These are phyloP conservation scores for Zychaea mexicana DNA, from an alignment of 371 early-diverging fungal genomes.

Conservation along the genomic window DNA sequence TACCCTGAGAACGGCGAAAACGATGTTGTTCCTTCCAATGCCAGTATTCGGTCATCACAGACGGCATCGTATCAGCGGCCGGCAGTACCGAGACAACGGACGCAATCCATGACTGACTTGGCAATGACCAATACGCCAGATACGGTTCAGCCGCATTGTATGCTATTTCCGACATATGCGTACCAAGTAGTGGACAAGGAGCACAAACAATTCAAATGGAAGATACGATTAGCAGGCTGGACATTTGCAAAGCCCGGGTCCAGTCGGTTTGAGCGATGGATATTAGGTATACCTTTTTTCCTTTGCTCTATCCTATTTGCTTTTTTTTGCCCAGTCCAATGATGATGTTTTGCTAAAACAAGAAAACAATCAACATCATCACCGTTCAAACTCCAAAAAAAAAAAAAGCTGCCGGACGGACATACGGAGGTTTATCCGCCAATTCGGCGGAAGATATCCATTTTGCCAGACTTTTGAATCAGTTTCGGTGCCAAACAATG, in stretches of 20 bases:
- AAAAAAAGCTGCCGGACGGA: constrained; percentile 44
- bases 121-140: constrained; percentile 17
- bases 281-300: too few species aligned
- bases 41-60: neutral
- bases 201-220: constrained; percentile 20
- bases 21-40: neutral
- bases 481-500: constrained; percentile 47
- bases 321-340: too few species aligned
- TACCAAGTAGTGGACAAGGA: constrained; percentile 13
- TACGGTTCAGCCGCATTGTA: constrained; percentile 34
- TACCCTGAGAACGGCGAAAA: neutral
- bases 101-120: constrained; percentile 26
- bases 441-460: constrained; percentile 44
- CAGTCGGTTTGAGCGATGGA: constrained; percentile 32
- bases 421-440: constrained; percentile 37
- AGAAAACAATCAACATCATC: too few species aligned
- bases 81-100: constrained; percentile 11
- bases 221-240: constrained; percentile 39
- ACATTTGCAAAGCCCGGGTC: constrained; percentile 42
- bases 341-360: too few species aligned
- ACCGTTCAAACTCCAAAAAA: too few species aligned
- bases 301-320: too few species aligned
- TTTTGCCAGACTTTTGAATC: constrained; percentile 37
- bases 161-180: constrained; percentile 47
- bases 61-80: neutral